Evolutionary conservation across 495 filamentous ascomycete genomes (phyloP).

Genomic region (Hypoxylon fuscum): DNA sequence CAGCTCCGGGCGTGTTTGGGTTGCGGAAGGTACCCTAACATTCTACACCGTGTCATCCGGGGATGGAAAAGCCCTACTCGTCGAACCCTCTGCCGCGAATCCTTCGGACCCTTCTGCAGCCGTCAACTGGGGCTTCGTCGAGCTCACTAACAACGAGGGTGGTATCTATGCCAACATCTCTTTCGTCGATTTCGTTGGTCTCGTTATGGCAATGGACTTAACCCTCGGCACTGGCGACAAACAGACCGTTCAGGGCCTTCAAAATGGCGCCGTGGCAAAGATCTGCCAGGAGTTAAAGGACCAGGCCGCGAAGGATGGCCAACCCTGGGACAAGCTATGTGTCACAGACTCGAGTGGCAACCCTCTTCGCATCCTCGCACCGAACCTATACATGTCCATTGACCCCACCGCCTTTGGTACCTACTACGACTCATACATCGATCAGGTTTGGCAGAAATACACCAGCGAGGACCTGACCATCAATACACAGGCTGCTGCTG

Average conservation of each 20-base stretch:
- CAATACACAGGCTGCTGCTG: slow-evolving; percentile 49
- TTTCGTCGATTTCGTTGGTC: slow-evolving; percentile 60
- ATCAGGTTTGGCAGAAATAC: slow-evolving; percentile 54
- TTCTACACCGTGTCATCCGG: slow-evolving; percentile 49
- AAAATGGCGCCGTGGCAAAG: slow-evolving; percentile 38
- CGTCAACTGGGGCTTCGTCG: slow-evolving; percentile 59
- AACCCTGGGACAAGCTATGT: slow-evolving; percentile 53
- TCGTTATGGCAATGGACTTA: slow-evolving; percentile 52
- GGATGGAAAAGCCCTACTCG: slow-evolving; percentile 43
- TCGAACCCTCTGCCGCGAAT: slow-evolving; percentile 55
- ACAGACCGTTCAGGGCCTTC: slow-evolving; percentile 49
- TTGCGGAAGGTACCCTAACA: slow-evolving; percentile 52
- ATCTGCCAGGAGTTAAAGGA: slow-evolving; percentile 50
- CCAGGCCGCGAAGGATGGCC: slow-evolving; percentile 47
- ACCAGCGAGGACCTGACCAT: slow-evolving; percentile 47
- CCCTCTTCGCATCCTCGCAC: slow-evolving; percentile 51
- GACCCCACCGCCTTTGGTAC: slow-evolving; percentile 40
- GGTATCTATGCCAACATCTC: slow-evolving; percentile 57
- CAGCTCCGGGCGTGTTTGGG: slow-evolving; percentile 53
- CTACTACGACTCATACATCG: slow-evolving; percentile 53
- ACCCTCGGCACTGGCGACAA: slow-evolving; percentile 41
- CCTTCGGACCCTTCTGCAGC: slow-evolving; percentile 52
- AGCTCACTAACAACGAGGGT: slow-evolving; percentile 52
- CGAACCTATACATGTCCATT: slow-evolving; percentile 45
- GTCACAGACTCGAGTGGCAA: slow-evolving; percentile 41